Evolutionary conservation across 331 rosid species (phyloP), one percentile per base, ranked within the genome.

Genomic region (Rhamnella rubrinervis): DNA sequence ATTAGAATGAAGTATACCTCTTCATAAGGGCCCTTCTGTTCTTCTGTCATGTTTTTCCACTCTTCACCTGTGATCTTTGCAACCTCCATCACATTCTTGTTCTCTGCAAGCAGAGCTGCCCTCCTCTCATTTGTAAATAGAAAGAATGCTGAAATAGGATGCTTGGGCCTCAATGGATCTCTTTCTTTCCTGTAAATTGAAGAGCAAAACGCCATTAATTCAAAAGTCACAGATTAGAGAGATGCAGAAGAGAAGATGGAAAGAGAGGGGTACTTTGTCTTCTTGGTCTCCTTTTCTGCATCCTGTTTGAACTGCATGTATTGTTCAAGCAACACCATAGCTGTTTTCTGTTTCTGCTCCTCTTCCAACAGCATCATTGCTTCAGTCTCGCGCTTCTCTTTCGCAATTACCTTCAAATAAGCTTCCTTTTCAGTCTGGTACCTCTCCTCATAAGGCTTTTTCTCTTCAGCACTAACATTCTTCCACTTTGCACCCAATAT

Each of bases 151-250:
- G 98, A 89, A 86, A 89, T 40, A 9, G 98, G 97, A 0, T 89
- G 96, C 82, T 91, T 95, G 50, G 98, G 98, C 65, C 89, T 95
- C 96, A 83, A 68, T 18, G 97, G 97, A 75, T 95, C 97, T 83
- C 80, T 95, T 58, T 84, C 97, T 71, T 91, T 95, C 88, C 93
- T 93, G 79, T 16, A 69, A 65, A 39, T 2, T 52, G 31, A n/a
- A 38, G 7, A 16, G 68, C 1, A 37, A 49, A 62, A 39, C 69
- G n/a, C 28, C 25, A 65, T 64, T 31, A 14, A 8, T 15, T 31
- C 37, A 15, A 2, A 4, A 58, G 23, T 44, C 14, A 19, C 8
- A 38, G 18, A 49, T 61, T 0, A 50, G 0, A n/a, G 19, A 16
- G 4, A 23, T 5, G 20, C 19, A 63, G 51, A 67, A 18, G 18